Evolutionary conservation across 495 filamentous ascomycete genomes (phyloP), one percentile per base, ranked within the genome.

Genomic region (Aspergillus avenaceus): DNA sequence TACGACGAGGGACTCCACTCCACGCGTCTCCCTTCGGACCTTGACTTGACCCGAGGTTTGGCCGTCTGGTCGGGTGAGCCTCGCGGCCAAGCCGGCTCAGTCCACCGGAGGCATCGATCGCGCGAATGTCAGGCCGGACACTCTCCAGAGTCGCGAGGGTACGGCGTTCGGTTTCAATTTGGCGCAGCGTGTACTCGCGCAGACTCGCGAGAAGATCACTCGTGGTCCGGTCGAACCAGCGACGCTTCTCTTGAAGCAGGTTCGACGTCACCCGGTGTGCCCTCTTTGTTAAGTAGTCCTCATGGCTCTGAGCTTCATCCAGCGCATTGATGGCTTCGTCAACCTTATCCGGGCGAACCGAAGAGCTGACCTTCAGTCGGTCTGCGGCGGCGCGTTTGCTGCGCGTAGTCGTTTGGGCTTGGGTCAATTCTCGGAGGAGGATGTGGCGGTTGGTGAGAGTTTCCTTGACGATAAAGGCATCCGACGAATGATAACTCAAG

Each of bases 391-490:
- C 78, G 19, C 87, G 80, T 61, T 89, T 91, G 65, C 79, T 87
- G 32, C 84, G 81, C 7, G 91, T 87, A 34, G 71, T 71, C 62
- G 92, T 86, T 61, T 95, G 87, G 3, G 93, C 91, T 65, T 93
- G 85, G 22, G 95, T 64, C 37, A 97, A 80, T 54, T 99, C 95
- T 41, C 95, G 90, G 26, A 97, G 86, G n/a, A 99, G 79, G 61
- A 99, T 96, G 67, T 99, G 95, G 3, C 95, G 86, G 71, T 99
- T 99, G 16, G 95, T 99, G 55, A 99, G 80, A 19, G 92, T 97
- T 62, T 99, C 95, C 69, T 99, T 99, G 55, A 99, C 95, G 61
- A 97, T 95, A 64, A 97, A 93, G 21, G 95, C 90, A 62, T 99
- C 93, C 12, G 85, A 84, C 22, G 91, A 96, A 69, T 99, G 91